phyloP scores from a whole-genome alignment of 257 asterid genomes.

The Gynochthodes officinalis region DNA sequence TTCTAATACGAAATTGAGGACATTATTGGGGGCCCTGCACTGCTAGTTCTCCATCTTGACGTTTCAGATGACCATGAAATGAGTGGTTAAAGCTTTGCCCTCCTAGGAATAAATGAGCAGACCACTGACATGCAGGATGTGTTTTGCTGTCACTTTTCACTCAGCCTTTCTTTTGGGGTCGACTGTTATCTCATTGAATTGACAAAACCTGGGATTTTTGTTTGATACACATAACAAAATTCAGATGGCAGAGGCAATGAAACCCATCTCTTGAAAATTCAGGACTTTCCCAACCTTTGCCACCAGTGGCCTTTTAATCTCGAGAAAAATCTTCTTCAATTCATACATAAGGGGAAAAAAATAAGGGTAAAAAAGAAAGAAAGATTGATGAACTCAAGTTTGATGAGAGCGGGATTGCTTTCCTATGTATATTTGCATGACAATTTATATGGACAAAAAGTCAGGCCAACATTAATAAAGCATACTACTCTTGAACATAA shows the following conservation, averaged over 20 bases:
- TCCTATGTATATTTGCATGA: neutral
- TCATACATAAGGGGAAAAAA: too few species aligned
- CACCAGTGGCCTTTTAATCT: too few species aligned
- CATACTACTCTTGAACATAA: neutral
- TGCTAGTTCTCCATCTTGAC: neutral
- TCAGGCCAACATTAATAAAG: conserved; percentile 1
- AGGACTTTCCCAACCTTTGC: neutral
- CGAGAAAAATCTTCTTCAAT: too few species aligned
- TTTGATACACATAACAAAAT: too few species aligned
- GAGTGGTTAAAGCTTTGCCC: neutral
- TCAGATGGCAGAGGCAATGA: too few species aligned
- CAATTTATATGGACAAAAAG: conserved; percentile 2
- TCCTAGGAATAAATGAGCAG: neutral
- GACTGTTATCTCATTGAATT: neutral
- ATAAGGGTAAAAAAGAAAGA: neutral
- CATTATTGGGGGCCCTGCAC: neutral
- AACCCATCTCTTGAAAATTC: neutral
- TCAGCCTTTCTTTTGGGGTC: neutral
- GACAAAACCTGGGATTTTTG: neutral
- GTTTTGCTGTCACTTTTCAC: conserved; percentile 5
- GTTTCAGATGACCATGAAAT: conserved; percentile 2
- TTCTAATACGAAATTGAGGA: neutral
- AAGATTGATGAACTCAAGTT: neutral
- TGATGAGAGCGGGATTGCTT: neutral
- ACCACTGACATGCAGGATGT: neutral